Evolutionary conservation across 768 basidiomycete species (phyloP).

Genomic region (Lactarius deliciosus): DNA sequence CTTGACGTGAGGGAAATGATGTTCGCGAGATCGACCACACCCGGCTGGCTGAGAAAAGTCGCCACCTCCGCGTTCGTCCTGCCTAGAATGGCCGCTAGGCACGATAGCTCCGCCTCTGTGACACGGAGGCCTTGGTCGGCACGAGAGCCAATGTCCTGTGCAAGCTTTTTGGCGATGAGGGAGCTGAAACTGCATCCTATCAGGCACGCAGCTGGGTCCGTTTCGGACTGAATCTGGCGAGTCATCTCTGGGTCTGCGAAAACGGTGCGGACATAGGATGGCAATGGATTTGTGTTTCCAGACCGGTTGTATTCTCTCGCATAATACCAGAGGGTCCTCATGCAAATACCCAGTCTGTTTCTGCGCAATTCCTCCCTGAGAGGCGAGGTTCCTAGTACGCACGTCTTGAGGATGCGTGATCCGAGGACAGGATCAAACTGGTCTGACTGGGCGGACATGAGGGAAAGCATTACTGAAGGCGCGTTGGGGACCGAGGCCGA

Average conservation of each 20-base stretch:
- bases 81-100: too few relatives aligned
- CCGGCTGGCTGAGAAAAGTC: too few relatives aligned
- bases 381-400: not conserved
- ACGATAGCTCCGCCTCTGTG: too few relatives aligned
- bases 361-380: constrained; percentile 5
- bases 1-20: too few relatives aligned
- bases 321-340: constrained; percentile 14
- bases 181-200: constrained; percentile 6
- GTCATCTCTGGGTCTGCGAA: not conserved
- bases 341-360: constrained; percentile 5
- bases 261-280: not conserved
- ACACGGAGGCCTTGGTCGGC: too few relatives aligned
- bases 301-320: constrained; percentile 7
- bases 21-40: too few relatives aligned
- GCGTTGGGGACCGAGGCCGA: constrained; percentile 1
- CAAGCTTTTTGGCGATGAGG: constrained; percentile 3
- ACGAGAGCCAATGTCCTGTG: not conserved
- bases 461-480: not conserved
- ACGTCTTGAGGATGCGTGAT: constrained; percentile 15
- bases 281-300: not conserved
- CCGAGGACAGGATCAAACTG: constrained; percentile 12
- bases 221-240: not conserved
- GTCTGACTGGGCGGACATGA: not conserved
- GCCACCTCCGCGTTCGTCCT: too few relatives aligned
- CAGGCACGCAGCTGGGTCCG: not conserved